Percentiles rank a stretch among this genome's conserved stretches.
Conservation (phyloP, 2,329 filamentous ascomycete genomes). For the Curvularia hawaiiensis region DNA sequence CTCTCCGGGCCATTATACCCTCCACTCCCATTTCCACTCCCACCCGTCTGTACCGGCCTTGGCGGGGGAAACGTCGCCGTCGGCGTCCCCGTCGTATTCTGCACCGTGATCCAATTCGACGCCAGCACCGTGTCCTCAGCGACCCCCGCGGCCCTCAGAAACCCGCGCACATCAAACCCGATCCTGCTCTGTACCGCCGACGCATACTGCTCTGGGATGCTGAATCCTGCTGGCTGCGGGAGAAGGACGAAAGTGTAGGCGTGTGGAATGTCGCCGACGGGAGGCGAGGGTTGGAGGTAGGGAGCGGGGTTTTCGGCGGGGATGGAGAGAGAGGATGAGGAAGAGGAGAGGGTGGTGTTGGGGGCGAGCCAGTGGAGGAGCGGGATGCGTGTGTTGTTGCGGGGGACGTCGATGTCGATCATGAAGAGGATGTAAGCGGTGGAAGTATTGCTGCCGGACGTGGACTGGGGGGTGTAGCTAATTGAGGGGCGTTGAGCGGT, state of each 20-base stretch:
- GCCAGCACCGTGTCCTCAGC: conserved; percentile 35
- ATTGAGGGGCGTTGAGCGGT: conserved; percentile 29
- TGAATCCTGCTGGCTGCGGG: conserved; percentile 35
- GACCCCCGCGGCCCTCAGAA: conserved; percentile 42
- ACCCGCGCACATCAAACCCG: conserved; percentile 45
- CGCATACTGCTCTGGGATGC: conserved; percentile 35
- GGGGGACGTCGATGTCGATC: conserved; percentile 42
- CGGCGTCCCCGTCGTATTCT: conserved; percentile 35
- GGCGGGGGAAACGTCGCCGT: conserved; percentile 26
- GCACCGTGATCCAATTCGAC: conserved; percentile 48
- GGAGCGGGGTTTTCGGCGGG: conserved; percentile 22
- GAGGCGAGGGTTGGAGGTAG: conserved; percentile 36
- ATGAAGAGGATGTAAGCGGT: conserved; percentile 32
- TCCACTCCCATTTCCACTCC: not conserved
- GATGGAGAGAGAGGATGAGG: conserved; percentile 17
- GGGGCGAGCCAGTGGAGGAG: conserved; percentile 43
- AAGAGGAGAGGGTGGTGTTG: conserved; percentile 27
- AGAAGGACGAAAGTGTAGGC: conserved; percentile 39
- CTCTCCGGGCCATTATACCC: conserved; percentile 17
- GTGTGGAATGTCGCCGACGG: conserved; percentile 38
- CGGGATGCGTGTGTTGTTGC: conserved; percentile 37
- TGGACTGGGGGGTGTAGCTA: not conserved
- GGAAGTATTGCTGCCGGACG: conserved; percentile 15
- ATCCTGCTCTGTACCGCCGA: conserved; percentile 29
- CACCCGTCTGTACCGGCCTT: conserved; percentile 22